These are phyloP conservation scores for Steccherinum ochraceum DNA, from an alignment of 768 basidiomycete species.

Conservation along the genomic window DNA sequence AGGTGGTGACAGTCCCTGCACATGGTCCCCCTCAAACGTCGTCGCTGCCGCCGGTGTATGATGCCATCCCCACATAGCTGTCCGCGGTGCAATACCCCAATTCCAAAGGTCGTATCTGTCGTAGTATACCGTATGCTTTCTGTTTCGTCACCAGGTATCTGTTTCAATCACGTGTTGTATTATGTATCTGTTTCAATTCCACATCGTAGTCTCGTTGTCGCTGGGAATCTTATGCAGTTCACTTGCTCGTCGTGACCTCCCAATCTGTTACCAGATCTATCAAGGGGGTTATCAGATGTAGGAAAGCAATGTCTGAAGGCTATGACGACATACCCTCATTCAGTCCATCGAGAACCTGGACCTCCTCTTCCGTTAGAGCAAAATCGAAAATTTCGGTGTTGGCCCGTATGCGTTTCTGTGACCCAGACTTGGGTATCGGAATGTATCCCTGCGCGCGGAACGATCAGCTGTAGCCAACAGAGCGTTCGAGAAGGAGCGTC, in stretches of 20 bases:
- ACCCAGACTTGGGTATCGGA: slow-evolving; percentile 61
- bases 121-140: too few species aligned
- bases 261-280: slow-evolving; percentile 22
- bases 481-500: neutral
- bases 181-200: neutral
- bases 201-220: too few species aligned
- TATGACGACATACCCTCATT: slow-evolving; percentile 40
- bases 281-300: neutral
- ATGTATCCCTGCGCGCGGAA: slow-evolving; percentile 39
- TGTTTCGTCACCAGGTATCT: too few species aligned
- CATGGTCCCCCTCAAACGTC: neutral
- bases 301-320: neutral
- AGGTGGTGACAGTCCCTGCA: slow-evolving; percentile 10
- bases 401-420: slow-evolving; percentile 42
- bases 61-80: slow-evolving; percentile 2
- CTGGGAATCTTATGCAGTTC: too few species aligned
- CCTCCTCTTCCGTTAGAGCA: slow-evolving; percentile 42
- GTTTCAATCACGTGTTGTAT: neutral
- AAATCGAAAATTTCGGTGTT: slow-evolving; percentile 66
- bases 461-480: neutral
- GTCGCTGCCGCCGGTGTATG: neutral
- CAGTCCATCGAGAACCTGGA: slow-evolving; percentile 41
- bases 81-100: neutral
- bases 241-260: slow-evolving; percentile 21
- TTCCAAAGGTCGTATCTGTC: too few species aligned